phyloP scores from a whole-genome alignment of 139 green algal genomes.

The Volvox reticuliferus region DNA sequence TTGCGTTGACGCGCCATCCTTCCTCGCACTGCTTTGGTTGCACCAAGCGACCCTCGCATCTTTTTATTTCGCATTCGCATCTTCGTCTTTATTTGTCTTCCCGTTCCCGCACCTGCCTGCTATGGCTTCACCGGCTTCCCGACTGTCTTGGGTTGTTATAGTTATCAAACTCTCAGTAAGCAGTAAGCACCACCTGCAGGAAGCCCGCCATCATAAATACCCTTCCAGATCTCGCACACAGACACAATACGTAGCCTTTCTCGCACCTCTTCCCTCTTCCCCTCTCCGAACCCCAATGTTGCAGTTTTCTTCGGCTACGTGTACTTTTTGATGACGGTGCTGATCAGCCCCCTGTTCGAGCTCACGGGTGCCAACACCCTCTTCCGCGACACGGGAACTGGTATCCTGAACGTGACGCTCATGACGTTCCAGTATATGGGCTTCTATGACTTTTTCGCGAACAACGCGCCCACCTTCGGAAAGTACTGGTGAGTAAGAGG shows the following conservation, averaged over 20 bases:
- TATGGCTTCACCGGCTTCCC: too few relatives aligned
- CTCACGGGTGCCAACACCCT: slow-evolving; percentile 16
- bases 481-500: background rate
- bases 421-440: slow-evolving; percentile 24
- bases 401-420: background rate
- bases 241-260: background rate
- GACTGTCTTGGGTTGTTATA: too few relatives aligned
- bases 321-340: background rate
- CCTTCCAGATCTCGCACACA: too few relatives aligned
- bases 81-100: too few relatives aligned
- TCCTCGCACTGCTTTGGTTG: background rate
- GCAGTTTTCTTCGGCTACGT: slow-evolving; percentile 38
- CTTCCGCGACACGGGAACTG: background rate
- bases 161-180: too few relatives aligned
- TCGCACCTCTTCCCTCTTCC: background rate
- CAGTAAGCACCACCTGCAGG: too few relatives aligned
- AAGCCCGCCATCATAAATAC: too few relatives aligned
- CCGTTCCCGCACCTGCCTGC: too few relatives aligned
- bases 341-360: slow-evolving; percentile 16
- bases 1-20: background rate
- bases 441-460: background rate
- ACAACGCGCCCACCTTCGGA: slow-evolving; percentile 18
- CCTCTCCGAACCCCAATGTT: background rate
- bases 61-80: too few relatives aligned
- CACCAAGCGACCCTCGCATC: too few relatives aligned